phyloP scores from a whole-genome alignment of 2,329 filamentous ascomycete genomes.

The Curvularia sp. region DNA sequence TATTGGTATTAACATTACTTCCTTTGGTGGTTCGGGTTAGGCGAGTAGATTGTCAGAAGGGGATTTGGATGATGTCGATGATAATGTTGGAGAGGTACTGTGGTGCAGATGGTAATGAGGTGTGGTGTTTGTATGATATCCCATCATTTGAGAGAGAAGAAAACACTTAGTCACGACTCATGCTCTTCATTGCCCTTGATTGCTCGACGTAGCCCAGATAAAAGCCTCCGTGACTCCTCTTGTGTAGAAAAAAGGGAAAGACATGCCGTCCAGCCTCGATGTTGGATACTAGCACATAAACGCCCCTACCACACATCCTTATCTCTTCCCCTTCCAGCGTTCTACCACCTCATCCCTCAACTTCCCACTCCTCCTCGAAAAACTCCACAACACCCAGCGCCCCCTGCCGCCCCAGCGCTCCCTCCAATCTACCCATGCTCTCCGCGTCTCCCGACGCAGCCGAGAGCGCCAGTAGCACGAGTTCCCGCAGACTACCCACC shows the following conservation, averaged over 20 bases:
- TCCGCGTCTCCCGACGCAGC: constrained; percentile 27
- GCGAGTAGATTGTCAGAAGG: background rate
- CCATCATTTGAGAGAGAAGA: background rate
- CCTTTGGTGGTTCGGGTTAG: constrained; percentile 6
- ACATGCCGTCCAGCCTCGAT: too few species aligned
- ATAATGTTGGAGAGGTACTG: background rate
- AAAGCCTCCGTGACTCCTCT: background rate
- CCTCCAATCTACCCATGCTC: constrained; percentile 23
- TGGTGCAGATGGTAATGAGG: background rate
- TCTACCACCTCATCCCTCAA: constrained; percentile 19
- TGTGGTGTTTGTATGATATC: constrained; percentile 4
- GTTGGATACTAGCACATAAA: too few species aligned
- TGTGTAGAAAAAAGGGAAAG: background rate
- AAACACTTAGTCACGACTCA: background rate
- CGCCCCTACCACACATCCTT: too few species aligned
- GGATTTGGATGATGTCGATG: background rate
- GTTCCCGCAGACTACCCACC: constrained; percentile 41
- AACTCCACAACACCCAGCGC: constrained; percentile 40
- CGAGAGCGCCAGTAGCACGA: constrained; percentile 38
- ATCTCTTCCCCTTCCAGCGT: background rate
- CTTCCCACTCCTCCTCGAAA: constrained; percentile 44
- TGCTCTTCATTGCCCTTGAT: background rate
- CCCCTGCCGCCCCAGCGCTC: constrained; percentile 31
- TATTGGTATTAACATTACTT: constrained; percentile 38
- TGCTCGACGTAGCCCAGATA: background rate